Conservation (phyloP, 2,329 filamentous ascomycete genomes). For the Anisogramma anomala region DNA sequence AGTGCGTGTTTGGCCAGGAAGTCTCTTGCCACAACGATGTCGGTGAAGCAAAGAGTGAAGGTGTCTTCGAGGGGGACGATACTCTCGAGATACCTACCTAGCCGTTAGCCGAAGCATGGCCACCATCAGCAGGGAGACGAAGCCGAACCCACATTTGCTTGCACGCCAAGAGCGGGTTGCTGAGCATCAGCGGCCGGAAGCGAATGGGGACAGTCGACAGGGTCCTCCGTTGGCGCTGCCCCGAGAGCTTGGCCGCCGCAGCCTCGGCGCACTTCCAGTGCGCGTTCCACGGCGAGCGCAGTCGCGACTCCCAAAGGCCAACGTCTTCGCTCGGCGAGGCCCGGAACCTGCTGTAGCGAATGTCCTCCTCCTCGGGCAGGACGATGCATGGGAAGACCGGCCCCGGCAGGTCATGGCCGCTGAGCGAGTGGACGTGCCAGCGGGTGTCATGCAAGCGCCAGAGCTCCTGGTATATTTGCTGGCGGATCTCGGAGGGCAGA, state of each 20-base stretch:
- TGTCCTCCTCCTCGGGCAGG: slow-evolving; percentile 12
- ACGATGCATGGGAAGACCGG: slow-evolving; percentile 16
- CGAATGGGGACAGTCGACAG: slow-evolving; percentile 1
- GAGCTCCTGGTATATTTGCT: slow-evolving; percentile 21
- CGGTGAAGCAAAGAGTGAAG: slow-evolving; percentile 22
- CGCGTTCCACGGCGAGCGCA: slow-evolving; percentile 9
- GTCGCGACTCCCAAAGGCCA: slow-evolving; percentile 8
- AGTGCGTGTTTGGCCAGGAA: slow-evolving; percentile 18
- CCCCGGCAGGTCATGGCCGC: slow-evolving; percentile 1
- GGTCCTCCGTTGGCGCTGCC: not conserved
- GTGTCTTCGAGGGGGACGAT: slow-evolving; percentile 17
- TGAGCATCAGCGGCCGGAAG: slow-evolving; percentile 1
- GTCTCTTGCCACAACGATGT: slow-evolving; percentile 15
- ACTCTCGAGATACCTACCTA: slow-evolving; percentile 20
- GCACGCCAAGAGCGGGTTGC: slow-evolving; percentile 17
- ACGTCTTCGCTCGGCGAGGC: slow-evolving; percentile 4
- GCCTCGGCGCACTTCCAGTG: slow-evolving; percentile 13
- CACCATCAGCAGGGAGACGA: not conserved
- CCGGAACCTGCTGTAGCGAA: slow-evolving; percentile 9
- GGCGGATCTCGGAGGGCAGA: slow-evolving; percentile 23
- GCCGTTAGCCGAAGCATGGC: not conserved
- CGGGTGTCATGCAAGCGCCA: slow-evolving; percentile 17
- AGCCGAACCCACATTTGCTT: slow-evolving; percentile 18
- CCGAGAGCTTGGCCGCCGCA: slow-evolving; percentile 3
- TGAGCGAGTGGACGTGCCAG: slow-evolving; percentile 16